Conservation (phyloP, 2,329 filamentous ascomycete species). For the Colletotrichum chlorophyti region DNA sequence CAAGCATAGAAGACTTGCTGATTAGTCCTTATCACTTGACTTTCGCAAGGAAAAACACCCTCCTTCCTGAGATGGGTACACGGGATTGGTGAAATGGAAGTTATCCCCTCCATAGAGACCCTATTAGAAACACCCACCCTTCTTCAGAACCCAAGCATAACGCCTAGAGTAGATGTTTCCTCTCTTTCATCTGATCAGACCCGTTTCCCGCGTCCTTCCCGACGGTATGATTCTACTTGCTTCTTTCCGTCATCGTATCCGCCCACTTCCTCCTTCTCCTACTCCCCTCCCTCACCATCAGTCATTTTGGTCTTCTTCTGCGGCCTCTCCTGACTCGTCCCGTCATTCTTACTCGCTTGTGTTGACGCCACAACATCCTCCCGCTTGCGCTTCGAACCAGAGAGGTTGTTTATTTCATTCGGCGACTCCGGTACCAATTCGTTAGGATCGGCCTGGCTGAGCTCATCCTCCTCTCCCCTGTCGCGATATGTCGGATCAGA, state of each 20-base stretch:
- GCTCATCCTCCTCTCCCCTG: conserved; percentile 9
- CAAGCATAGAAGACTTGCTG: too few relatives aligned
- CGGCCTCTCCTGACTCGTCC: background rate
- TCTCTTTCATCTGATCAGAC: too few relatives aligned
- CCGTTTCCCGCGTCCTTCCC: too few relatives aligned
- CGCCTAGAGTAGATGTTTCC: too few relatives aligned
- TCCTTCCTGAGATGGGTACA: too few relatives aligned
- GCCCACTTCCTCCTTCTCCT: background rate
- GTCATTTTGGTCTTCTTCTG: conserved; percentile 39
- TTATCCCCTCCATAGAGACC: too few relatives aligned
- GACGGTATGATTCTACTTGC: too few relatives aligned
- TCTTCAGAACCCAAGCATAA: too few relatives aligned
- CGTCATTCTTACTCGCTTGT: background rate
- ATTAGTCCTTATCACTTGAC: too few relatives aligned
- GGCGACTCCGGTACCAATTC: conserved; percentile 7
- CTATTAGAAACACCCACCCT: too few relatives aligned
- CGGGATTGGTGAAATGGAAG: too few relatives aligned
- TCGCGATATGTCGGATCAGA: conserved; percentile 20
- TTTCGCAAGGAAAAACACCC: too few relatives aligned
- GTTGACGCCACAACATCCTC: background rate
- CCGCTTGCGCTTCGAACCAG: conserved; percentile 6
- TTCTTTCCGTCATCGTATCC: background rate
- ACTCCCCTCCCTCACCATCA: conserved; percentile 31
- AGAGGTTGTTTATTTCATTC: background rate
- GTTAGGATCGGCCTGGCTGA: conserved; percentile 7